phyloP scores from a whole-genome alignment of 257 asterid genomes.

The Ilex aquifolium region DNA sequence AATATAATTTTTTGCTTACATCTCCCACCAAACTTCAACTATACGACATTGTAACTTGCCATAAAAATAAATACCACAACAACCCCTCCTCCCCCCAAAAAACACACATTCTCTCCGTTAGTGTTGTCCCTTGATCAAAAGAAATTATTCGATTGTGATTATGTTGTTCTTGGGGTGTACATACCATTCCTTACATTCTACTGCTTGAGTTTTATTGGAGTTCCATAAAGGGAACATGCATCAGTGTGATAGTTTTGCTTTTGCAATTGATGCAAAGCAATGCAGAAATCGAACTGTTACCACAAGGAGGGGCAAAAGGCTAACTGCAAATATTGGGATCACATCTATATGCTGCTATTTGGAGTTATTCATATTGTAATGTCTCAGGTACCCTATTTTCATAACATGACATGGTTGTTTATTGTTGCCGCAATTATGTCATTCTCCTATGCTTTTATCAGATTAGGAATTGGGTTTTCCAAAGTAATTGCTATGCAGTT shows the following conservation, averaged over 20 bases:
- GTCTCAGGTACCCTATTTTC: conserved; percentile 72
- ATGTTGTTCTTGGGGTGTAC: too few relatives aligned
- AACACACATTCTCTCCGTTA: too few relatives aligned
- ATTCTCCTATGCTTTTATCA: conserved; percentile 51
- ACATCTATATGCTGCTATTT: conserved; percentile 45
- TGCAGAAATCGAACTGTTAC: conserved; percentile 66
- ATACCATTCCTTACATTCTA: too few relatives aligned
- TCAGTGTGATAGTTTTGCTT: background rate
- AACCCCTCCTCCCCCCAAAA: too few relatives aligned
- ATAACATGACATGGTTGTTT: conserved; percentile 60
- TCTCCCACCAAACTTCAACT: too few relatives aligned
- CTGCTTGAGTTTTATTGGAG: too few relatives aligned
- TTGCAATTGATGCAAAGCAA: conserved; percentile 46
- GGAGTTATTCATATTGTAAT: conserved; percentile 49
- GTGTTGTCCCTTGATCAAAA: background rate
- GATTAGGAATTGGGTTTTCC: conserved; percentile 67
- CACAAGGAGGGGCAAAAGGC: conserved; percentile 53
- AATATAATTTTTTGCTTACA: too few relatives aligned
- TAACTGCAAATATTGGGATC: conserved; percentile 33
- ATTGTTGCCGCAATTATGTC: conserved; percentile 70
- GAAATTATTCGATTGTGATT: too few relatives aligned
- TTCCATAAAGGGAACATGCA: too few relatives aligned
- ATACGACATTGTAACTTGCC: too few relatives aligned
- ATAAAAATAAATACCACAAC: too few relatives aligned
- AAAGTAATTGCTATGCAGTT: conserved; percentile 47